These are phyloP conservation scores for Mycena rosella DNA, from an alignment of 768 basidiomycete species.

Conservation along the genomic window DNA sequence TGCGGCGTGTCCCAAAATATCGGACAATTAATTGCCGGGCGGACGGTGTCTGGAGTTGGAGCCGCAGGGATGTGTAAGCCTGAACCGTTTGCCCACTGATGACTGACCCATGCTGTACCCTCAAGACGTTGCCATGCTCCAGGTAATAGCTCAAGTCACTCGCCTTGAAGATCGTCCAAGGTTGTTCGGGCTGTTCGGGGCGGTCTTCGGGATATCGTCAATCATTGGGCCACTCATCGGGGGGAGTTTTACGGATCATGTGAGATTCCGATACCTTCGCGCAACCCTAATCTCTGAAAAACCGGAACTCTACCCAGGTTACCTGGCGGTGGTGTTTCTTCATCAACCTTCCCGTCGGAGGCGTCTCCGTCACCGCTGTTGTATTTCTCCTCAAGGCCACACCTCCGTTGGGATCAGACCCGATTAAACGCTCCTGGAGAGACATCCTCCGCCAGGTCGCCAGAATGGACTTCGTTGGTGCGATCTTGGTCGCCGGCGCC, in stretches of 20 bases:
- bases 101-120: neutral
- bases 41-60: slow-evolving; percentile 58
- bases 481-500: slow-evolving; percentile 46
- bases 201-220: slow-evolving; percentile 18
- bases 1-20: slow-evolving; percentile 50
- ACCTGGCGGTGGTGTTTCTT: slow-evolving; percentile 23
- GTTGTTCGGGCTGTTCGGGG: slow-evolving; percentile 55
- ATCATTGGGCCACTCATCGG: slow-evolving; percentile 44
- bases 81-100: neutral
- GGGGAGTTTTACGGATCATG: slow-evolving; percentile 41
- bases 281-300: no score
- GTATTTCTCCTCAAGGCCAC: slow-evolving; percentile 18
- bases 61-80: slow-evolving; percentile 48
- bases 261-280: neutral
- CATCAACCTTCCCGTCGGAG: slow-evolving; percentile 22
- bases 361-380: slow-evolving; percentile 20
- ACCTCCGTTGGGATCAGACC: slow-evolving; percentile 22
- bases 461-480: slow-evolving; percentile 54
- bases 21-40: slow-evolving; percentile 52
- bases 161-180: slow-evolving; percentile 44
- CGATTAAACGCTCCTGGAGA: neutral
- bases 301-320: slow-evolving; percentile 5
- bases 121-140: slow-evolving; percentile 14
- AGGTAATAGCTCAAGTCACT: slow-evolving; percentile 41
- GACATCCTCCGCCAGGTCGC: slow-evolving; percentile 28